Evolutionary conservation across 176 grass and related monocot genomes (phyloP).

Genomic region (Elaeis guineensis): DNA sequence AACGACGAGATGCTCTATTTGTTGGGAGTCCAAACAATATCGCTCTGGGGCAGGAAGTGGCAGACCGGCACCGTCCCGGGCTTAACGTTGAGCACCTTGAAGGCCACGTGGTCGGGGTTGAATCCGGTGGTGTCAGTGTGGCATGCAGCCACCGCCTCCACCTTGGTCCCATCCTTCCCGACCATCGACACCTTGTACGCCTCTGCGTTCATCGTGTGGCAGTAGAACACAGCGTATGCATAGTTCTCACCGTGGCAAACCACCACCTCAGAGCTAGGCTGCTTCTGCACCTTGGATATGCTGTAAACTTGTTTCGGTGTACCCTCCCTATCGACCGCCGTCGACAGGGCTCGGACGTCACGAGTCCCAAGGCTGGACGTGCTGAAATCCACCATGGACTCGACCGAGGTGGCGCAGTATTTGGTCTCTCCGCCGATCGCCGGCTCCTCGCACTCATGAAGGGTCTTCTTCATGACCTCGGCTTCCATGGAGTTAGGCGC

Average conservation of each 20-base stretch:
- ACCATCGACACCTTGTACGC: slow-evolving; percentile 14
- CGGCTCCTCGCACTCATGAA: slow-evolving; percentile 27
- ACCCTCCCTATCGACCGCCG: neutral
- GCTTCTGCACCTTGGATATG: neutral
- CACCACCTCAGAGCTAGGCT: neutral
- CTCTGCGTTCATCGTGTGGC: slow-evolving; percentile 5
- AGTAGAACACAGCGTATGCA: slow-evolving; percentile 24
- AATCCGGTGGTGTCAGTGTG: slow-evolving; percentile 22
- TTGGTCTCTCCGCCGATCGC: slow-evolving; percentile 2
- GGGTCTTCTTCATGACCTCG: slow-evolving; percentile 18
- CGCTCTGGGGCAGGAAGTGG: slow-evolving; percentile 28
- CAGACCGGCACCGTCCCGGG: slow-evolving; percentile 20
- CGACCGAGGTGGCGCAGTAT: slow-evolving; percentile 28
- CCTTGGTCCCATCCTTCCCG: neutral
- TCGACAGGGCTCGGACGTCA: slow-evolving; percentile 1
- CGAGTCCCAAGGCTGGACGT: slow-evolving; percentile 3
- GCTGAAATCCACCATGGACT: slow-evolving; percentile 46
- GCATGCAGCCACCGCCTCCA: slow-evolving; percentile 25
- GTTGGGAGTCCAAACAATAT: slow-evolving; percentile 11
- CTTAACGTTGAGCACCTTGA: slow-evolving; percentile 9
- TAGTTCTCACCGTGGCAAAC: slow-evolving; percentile 21
- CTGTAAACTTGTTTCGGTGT: slow-evolving; percentile 12
- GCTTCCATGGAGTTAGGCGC: slow-evolving; percentile 8
- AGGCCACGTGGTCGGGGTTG: slow-evolving; percentile 5
- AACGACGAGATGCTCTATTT: no score